phyloP scores from a whole-genome alignment of 139 green algal genomes.

The Micractinium conductrix region DNA sequence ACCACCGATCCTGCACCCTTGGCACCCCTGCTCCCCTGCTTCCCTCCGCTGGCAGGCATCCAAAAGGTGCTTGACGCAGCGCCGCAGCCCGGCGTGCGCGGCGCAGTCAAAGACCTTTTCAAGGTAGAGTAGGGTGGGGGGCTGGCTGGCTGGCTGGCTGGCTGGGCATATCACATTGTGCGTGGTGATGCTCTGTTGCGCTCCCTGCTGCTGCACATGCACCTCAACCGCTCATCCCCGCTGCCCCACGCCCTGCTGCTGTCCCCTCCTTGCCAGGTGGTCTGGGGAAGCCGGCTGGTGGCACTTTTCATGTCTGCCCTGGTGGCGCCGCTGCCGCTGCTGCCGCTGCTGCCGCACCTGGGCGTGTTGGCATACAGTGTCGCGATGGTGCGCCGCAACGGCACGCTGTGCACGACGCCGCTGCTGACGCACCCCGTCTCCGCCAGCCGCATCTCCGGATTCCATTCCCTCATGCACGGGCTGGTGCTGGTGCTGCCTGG shows the following conservation, averaged over 20 bases:
- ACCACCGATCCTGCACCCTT: too few relatives aligned
- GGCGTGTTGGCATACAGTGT: not conserved
- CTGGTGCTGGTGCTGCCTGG: not conserved
- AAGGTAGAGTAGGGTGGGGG: not conserved
- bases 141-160: too few relatives aligned
- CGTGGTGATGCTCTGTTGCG: too few relatives aligned
- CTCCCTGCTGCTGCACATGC: too few relatives aligned
- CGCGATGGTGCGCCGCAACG: conserved; percentile 14
- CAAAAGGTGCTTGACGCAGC: not conserved
- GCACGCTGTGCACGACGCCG: not conserved
- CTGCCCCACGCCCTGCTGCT: not conserved
- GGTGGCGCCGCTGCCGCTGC: not conserved
- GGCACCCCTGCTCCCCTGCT: not conserved
- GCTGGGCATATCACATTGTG: too few relatives aligned
- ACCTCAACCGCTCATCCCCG: not conserved
- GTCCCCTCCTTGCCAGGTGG: too few relatives aligned
- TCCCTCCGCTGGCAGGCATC: not conserved
- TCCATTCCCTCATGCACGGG: not conserved
- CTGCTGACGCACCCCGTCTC: not conserved
- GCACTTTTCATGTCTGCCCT: not conserved
- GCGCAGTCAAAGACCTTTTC: conserved; percentile 2
- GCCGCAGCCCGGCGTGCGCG: not conserved
- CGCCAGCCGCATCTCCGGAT: not conserved
- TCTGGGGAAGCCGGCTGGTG: conserved; percentile 12
- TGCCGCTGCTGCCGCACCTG: conserved; percentile 18